Evolutionary conservation across 2,329 filamentous ascomycete species (phyloP), one percentile per base, ranked within the genome.

Genomic region (Harringtonia aguacate): DNA sequence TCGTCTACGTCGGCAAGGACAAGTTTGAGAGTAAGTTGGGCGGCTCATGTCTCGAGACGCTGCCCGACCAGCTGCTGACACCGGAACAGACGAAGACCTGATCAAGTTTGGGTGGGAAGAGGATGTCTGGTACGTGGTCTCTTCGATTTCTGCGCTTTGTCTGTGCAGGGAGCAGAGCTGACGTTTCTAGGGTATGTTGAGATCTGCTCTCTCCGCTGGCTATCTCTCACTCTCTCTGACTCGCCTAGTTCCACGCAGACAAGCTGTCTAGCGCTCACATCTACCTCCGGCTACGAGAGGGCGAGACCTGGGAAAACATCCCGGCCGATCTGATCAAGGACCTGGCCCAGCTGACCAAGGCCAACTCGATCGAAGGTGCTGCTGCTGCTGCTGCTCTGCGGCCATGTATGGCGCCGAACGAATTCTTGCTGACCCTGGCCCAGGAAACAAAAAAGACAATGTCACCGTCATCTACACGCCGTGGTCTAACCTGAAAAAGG

Each of bases 381-480:
- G 29, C 3, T 13, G 22, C 20, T 20, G 21, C 21, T 38, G 4
- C 4, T 27, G 15, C 14, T 35, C 8, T 44, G 44, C n/a, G 9
- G 28, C 8, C 29, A 13, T 35, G 18, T 20, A 27, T 10, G 17
- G 33, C 14, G 22, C 21, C 10, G n/a, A 22, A 17, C 34, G 22
- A 7, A 13, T 21, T 20, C 22, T 8, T 17, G 22, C 36, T 18
- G 27, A 20, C 13, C n/a, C 7, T n/a, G 8, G 2, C 13, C 7
- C 47, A 89, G 85, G 92, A 51, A 98, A 98, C 70, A 98, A 98
- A 66, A 97, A 95, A 64, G 90, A 97, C 63, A 97, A 97, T 64
- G 72, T 98, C 56, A 94, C 88, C 15, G 64, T 98, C 58, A 94
- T 98, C 58, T 98, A 98, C 68, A 98, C 92, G 5, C 92, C 92